Evolutionary conservation across 2,329 filamentous ascomycete genomes (phyloP), one percentile per base, ranked within the genome.

Genomic region (Trichoderma breve): DNA sequence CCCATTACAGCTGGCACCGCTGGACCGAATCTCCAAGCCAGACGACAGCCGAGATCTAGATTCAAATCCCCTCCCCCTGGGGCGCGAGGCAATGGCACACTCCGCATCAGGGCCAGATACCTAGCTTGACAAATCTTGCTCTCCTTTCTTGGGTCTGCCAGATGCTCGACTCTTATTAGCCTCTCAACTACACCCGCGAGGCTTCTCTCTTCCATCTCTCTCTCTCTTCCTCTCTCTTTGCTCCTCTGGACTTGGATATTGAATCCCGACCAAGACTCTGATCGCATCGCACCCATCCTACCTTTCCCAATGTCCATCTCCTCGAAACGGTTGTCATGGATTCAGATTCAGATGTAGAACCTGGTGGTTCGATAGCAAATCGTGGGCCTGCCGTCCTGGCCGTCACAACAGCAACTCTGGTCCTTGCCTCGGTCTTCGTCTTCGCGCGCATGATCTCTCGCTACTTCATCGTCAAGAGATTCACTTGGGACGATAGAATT

Each of bases 401-500:
- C 76, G 91, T 94, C 74, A 92, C 91, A n/a, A 87, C 88, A 7
- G 84, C 87, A 24, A 93, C 92, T 66, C 86, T 95, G 73, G 86
- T 87, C 26, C 80, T 95, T 67, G 90, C 93, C 66, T 91, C 91
- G 51, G 78, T 92, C 70, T 95, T 97, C 79, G 93, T 97, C 75
- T 85, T 86, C 55, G 87, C 93, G 43, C 90, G 95, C 70, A 85
- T 97, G 75, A 82, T 93, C 55, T 94, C 92, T 73, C 88, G 94
- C 32, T 85, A 88, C 64, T 89, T 87, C 61, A 91, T 98, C 64
- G 91, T 97, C 71, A 89, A 88, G 75, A 90, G 87, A 70, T 82
- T 94, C 66, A 90, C 87, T 70, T 88, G 88, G 84, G 94, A 97
- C 81, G 95, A 97, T 84, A 92, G 91, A 81, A 88, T 93, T 76